Evolutionary conservation across 1,139 yeast genomes (phyloP), one percentile per base, ranked within the genome.

Genomic region (Wickerhamomyces sp.): DNA sequence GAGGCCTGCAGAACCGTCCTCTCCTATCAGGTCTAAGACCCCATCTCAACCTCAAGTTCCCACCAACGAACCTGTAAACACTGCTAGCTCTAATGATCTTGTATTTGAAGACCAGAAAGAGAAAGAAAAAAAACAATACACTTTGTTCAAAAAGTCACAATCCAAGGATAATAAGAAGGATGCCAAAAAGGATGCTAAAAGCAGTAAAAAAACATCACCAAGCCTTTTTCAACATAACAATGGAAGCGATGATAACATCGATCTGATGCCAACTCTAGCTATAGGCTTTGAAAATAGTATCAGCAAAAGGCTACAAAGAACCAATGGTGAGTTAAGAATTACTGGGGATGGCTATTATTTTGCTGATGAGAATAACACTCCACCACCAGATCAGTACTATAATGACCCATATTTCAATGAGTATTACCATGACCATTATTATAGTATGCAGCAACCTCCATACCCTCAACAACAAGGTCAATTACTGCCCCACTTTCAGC

Each of bases 191-290:
- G 22, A n/a, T n/a, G n/a, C n/a, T n/a, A n/a, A n/a, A n/a, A n/a
- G n/a, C n/a, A n/a, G n/a, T n/a, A n/a, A n/a, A n/a, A n/a, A n/a
- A n/a, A n/a, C n/a, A n/a, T n/a, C 13, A 17, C 14, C 8, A 2
- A 18, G 13, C 3, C 14, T 44, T 1, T 49, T 47, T 32, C 34
- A 28, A 7, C 50, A 47, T 27, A 29, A 35, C 3, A 42, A 39
- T 17, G 45, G 33, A 3, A 43, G 51, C 33, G 56, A 45, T 28
- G 58, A 54, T 36, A 33, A 40, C 7, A 27, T 54, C 17, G 52
- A 44, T 14, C 25, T 54, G 24, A 52, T 51, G 55, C 58, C 58
- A 2, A 54, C 58, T 1, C 30, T 54, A 13, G 58, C 58, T 2
- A 47, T 51, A 42, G 58, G 58, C 7, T 53, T 44, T 35, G 55